phyloP scores from a whole-genome alignment of 306 rosid genomes.

The Cucurbita argyrosperma region DNA sequence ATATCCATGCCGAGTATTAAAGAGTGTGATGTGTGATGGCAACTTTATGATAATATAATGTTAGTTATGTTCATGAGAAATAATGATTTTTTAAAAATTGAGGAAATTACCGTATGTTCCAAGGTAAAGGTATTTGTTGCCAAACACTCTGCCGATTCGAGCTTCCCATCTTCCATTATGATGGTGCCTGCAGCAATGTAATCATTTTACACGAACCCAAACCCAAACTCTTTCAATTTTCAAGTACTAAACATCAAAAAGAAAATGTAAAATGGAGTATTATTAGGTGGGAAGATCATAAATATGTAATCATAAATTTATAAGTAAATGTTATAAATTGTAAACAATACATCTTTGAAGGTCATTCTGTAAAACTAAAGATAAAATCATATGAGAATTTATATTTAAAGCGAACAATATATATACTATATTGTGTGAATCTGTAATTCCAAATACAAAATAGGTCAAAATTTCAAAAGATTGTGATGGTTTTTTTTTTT shows the following conservation, averaged over 20 bases:
- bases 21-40: background rate
- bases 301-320: no score
- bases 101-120: slow-evolving; percentile 32
- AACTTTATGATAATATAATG: background rate
- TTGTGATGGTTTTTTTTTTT: background rate
- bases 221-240: background rate
- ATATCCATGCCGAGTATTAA: background rate
- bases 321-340: no score
- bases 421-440: no score
- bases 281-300: no score
- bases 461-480: background rate
- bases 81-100: background rate
- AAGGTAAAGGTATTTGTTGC: slow-evolving; percentile 40
- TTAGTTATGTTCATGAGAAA: background rate
- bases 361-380: no score
- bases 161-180: slow-evolving; percentile 54
- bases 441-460: background rate
- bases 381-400: no score
- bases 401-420: no score
- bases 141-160: slow-evolving; percentile 33
- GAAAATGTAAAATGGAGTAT: no score
- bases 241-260: background rate
- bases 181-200: slow-evolving; percentile 25
- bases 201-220: background rate
- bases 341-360: no score